Base-by-base conservation (phyloP, 2,329 filamentous ascomycete species). In the Phyllosticta capitalensis region DNA sequence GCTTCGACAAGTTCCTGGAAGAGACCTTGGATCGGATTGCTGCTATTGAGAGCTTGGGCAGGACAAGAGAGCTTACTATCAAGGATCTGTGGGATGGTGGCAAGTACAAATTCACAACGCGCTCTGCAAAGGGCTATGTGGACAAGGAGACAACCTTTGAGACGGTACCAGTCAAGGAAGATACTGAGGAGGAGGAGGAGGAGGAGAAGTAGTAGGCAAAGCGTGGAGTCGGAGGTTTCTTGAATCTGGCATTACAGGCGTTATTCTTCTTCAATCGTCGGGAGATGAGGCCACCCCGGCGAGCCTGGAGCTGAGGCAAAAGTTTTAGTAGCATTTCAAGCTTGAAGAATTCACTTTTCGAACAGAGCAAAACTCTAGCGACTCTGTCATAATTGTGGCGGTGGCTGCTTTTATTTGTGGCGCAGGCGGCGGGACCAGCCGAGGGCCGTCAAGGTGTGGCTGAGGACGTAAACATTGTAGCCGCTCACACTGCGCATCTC, bases 61-160 rank as follows among this genome's bases (percentile, higher is more conserved):
- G 94, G 63, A 99, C 94, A n/a, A 85, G 92, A 63, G 94, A 99
- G 75, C 72, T 99, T 56, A 95, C 95, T 1, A 89, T 95, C 64
- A 99, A 99, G 77, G 94, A 97, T 72, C 79, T 97, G 48, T 92
- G 94, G 68, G 78, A 92, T 30, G 85, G 89, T 12, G 91, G 91
- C 1, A 87, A 87, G 71, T 96, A 96, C 54, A 68, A 63, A 60
- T 61, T 73, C 49, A 71, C 67, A 10, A 68, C 66, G 9, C 67
- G 61, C 54, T 65, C 72, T 56, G 59, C 55, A 17, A 68, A 69
- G 48, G 71, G 71, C 0, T 52, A 61, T 45, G 53, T 63, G 17
- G 61, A 63, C 28, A 63, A 62, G 20, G 56, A 61, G 50, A 63
- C 58, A 19, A 60, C 54, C 9, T 63, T 63, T 51, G 55, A 55